Conservation (phyloP, 805 yeast species). For the Debaryomyces tyrocola region DNA sequence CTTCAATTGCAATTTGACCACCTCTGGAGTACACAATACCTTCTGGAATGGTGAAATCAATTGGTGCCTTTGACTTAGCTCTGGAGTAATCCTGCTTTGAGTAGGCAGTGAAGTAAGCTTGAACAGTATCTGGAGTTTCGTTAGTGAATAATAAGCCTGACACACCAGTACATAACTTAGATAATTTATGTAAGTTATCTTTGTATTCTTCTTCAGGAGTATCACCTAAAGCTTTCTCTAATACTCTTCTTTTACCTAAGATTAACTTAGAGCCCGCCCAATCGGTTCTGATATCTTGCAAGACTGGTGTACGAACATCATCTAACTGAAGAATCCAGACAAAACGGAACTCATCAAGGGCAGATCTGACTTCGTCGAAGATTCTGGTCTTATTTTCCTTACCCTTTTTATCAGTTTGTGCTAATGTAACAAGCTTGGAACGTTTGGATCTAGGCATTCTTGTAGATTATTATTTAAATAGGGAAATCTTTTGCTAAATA, state of each 20-base stretch:
- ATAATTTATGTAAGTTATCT: constrained; percentile 73
- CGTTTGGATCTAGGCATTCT: constrained; percentile 96
- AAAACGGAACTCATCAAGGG: constrained; percentile 73
- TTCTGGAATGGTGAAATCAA: constrained; percentile 81
- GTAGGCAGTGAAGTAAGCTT: constrained; percentile 80
- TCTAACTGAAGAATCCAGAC: constrained; percentile 85
- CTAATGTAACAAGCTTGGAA: constrained; percentile 91
- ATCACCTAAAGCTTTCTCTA: constrained; percentile 90
- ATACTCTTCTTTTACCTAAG: constrained; percentile 89
- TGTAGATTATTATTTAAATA: neutral
- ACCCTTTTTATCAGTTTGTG: constrained; percentile 96
- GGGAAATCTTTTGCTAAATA: neutral
- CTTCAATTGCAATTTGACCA: constrained; percentile 85
- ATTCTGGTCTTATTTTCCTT: constrained; percentile 87
- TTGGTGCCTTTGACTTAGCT: constrained; percentile 82
- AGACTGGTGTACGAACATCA: constrained; percentile 92
- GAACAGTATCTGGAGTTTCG: constrained; percentile 86
- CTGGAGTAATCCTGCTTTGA: constrained; percentile 82
- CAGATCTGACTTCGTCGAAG: constrained; percentile 84
- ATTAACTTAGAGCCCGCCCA: constrained; percentile 90
- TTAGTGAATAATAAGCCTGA: constrained; percentile 88
- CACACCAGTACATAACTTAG: constrained; percentile 68
- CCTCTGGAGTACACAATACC: constrained; percentile 95
- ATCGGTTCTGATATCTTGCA: constrained; percentile 88
- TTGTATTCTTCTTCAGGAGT: constrained; percentile 86